A percentile compares a stretch with the other conserved stretches of the same genome.
phyloP scores from a whole-genome alignment of 345 rosid genomes.

The Lenwebbia sp. region DNA sequence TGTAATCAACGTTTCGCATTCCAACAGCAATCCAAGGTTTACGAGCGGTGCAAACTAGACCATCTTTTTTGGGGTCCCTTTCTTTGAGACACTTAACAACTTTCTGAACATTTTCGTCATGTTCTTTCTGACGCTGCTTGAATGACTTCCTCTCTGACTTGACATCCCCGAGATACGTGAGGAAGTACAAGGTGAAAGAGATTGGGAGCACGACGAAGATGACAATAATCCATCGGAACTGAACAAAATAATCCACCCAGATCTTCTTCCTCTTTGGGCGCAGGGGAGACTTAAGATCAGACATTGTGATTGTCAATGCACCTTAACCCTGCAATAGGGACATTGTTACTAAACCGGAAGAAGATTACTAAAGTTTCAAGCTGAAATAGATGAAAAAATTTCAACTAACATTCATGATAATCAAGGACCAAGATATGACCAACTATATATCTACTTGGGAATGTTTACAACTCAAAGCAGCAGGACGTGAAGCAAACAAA shows the following conservation, averaged over 20 bases:
- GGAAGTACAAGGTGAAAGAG: conserved; percentile 67
- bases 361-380: not conserved
- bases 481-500: not conserved
- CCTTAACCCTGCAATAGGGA: conserved; percentile 19
- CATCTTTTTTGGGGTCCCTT: conserved; percentile 77
- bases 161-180: conserved; percentile 91
- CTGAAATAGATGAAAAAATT: not conserved
- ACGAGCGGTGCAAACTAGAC: conserved; percentile 98
- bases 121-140: conserved; percentile 84
- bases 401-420: not conserved
- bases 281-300: conserved; percentile 71
- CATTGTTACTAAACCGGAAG: not conserved
- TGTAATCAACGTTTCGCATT: conserved; percentile 98
- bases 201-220: conserved; percentile 89
- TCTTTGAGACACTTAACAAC: conserved; percentile 82
- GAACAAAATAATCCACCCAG: conserved; percentile 74
- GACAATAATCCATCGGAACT: conserved; percentile 88
- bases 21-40: conserved; percentile 99
- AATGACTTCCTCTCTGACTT: conserved; percentile 77
- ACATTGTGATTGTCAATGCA: conserved; percentile 28
- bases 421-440: not conserved
- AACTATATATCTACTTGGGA: not conserved
- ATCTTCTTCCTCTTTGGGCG: conserved; percentile 85
- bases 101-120: conserved; percentile 75
- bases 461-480: not conserved